A percentile compares a stretch with the other conserved stretches of the same genome.
Evolutionary conservation across 2,329 filamentous ascomycete species (phyloP).

Genomic region (Sarocladiaceae sp.): DNA sequence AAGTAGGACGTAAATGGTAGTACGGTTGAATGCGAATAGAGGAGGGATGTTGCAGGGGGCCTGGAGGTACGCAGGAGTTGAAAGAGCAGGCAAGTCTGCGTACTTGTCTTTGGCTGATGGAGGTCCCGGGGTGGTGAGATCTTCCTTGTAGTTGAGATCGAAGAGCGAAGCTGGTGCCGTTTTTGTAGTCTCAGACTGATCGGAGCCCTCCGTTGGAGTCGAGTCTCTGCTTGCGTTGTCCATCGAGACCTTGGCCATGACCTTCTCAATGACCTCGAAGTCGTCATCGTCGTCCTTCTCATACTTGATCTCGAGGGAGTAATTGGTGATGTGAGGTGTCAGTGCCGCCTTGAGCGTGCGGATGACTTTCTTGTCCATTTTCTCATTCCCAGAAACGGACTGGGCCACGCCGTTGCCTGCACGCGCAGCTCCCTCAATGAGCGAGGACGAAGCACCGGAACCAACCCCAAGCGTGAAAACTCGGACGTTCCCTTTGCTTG

Average conservation of each 20-base stretch:
- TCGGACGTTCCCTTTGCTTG: slow-evolving; percentile 39
- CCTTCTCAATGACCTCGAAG: slow-evolving; percentile 60
- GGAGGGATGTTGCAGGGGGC: slow-evolving; percentile 59
- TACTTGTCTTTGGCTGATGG: slow-evolving; percentile 30
- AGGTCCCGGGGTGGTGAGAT: slow-evolving; percentile 27
- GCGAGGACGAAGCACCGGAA: slow-evolving; percentile 40
- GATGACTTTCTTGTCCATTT: slow-evolving; percentile 64
- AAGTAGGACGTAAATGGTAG: slow-evolving; percentile 61
- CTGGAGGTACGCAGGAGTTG: slow-evolving; percentile 56
- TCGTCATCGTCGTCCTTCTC: slow-evolving; percentile 38
- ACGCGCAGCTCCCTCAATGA: slow-evolving; percentile 51
- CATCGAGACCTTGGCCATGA: slow-evolving; percentile 39
- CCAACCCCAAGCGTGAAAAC: slow-evolving; percentile 55
- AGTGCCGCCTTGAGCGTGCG: slow-evolving; percentile 71
- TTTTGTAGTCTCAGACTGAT: slow-evolving; percentile 19
- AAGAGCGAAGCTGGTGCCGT: slow-evolving; percentile 55
- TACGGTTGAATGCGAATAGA: slow-evolving; percentile 64
- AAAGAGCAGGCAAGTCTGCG: slow-evolving; percentile 47
- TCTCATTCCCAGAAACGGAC: slow-evolving; percentile 56
- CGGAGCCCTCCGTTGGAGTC: background rate
- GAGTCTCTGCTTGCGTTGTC: slow-evolving; percentile 13
- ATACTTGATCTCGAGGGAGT: slow-evolving; percentile 60
- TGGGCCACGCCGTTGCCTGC: slow-evolving; percentile 58
- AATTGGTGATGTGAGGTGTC: slow-evolving; percentile 61
- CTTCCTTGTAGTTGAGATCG: slow-evolving; percentile 40